Evolutionary conservation across 1,284 basidiomycete species (phyloP), one percentile per base, ranked within the genome.

Genomic region (Kalmanozyma brasiliensis): DNA sequence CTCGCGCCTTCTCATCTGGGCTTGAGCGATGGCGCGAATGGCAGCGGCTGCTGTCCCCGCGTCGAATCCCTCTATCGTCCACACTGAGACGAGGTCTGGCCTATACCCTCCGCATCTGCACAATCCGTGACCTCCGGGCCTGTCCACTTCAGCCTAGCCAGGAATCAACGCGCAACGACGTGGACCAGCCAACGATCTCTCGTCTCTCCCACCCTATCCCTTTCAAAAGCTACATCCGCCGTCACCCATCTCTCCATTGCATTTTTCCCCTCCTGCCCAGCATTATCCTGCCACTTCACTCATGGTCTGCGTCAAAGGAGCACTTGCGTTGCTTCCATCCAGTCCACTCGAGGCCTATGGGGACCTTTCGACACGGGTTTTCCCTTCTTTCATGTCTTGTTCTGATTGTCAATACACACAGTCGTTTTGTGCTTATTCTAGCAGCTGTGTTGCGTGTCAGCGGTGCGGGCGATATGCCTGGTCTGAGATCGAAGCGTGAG

Each of bases 1-100:
- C 83, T 97, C 83, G 90, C 93, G 89, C 92, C 94, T 82, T 79
- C 89, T 86, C 17, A 51, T 79, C 23, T 82, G 76, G 76, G 78
- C 69, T 34, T 72, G 34, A 57, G 32, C 51, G 24, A 16, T 13
- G 26, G 26, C 11, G 26, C 26, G 11, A 7, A 29, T 29, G 7
- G 26, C 11, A 6, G 26, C 26, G 26, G 7, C 26, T 29, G n/a
- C n/a, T n/a, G n/a, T n/a, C n/a, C n/a, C n/a, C n/a, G n/a, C n/a
- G n/a, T n/a, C n/a, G n/a, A n/a, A n/a, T n/a, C n/a, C n/a, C n/a
- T n/a, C n/a, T n/a, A n/a, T n/a, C 26, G 26, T 29, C 26, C 11
- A 6, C 7, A 29, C 26, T 6, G 26, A 29, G 26, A 29, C 26
- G 26, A 29, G 26, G n/a, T 43, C 40, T 51, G 60, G 47, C 45